Base-by-base conservation (phyloP, 1,284 basidiomycete genomes). In the Pascua sp. region DNA sequence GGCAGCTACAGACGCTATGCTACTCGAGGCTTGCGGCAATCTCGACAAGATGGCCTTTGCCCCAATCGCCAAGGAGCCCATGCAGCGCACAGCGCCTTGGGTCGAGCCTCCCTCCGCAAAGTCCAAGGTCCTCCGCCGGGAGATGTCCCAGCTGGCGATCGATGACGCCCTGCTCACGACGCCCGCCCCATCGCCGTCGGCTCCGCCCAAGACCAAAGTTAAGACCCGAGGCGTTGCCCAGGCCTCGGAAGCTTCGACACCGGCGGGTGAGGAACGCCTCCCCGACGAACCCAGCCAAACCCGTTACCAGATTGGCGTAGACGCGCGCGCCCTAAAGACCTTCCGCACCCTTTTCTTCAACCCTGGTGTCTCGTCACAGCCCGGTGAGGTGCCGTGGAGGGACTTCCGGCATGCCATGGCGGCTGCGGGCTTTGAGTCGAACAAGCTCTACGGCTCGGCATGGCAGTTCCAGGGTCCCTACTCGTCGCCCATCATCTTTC, bases 311-410 rank as follows among this genome's bases (percentile, higher is more conserved):
- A 53, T 53, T 17, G 15, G n/a, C 8, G 51, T 53, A 8, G 51
- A 53, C 44, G 45, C 51, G 1, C 37, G 40, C 8, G 18, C 51
- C 15, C 51, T 53, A 16, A 53, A 47, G 45, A 53, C 51, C 4
- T 53, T 53, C 45, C 51, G 51, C 45, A 53, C 37, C 13, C 44
- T 53, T 38, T 53, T 53, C 51, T 53, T 53, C 44, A 41, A 36
- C 18, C 51, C 43, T 15, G 43, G 17, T 15, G 40, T 37, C 8
- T 45, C 42, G n/a, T 13, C 38, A 0, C 17, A 17, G 24, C 51
- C 51, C 8, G 51, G 51, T 12, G 51, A 53, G 39, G 44, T 53
- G 13, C 43, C 51, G 4, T 53, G 51, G 51, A 40, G 17, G 11
- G 51, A 53, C 15, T 53, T 53, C 39, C 18, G 18, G 18, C 39